phyloP scores from a whole-genome alignment of 108 stramenopile species.

The Pseudonitzschia multiseries region DNA sequence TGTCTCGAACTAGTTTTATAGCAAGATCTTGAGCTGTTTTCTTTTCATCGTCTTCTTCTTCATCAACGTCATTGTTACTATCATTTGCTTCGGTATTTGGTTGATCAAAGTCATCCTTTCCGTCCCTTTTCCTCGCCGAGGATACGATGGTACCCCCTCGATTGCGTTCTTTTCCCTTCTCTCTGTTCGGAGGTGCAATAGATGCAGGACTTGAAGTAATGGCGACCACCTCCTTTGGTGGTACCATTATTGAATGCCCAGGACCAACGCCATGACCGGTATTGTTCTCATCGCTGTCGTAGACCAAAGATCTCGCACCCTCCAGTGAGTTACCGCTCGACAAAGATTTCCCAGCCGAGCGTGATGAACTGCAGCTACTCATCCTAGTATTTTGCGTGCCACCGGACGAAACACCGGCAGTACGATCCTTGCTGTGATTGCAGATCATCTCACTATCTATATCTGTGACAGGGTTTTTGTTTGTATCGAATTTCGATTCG shows the following conservation, averaged over 20 bases:
- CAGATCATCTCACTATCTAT: not conserved
- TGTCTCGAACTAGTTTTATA: not conserved
- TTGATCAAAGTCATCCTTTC: not conserved
- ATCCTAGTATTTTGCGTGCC: not conserved
- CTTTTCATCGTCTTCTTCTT: slow-evolving; percentile 15
- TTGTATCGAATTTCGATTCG: not conserved
- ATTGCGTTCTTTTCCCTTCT: not conserved
- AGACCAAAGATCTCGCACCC: not conserved
- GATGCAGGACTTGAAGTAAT: not conserved
- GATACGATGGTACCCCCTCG: not conserved
- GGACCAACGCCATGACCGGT: not conserved
- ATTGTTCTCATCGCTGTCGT: not conserved
- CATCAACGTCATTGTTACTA: not conserved
- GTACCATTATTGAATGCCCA: not conserved
- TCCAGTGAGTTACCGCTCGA: not conserved
- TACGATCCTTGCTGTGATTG: not conserved
- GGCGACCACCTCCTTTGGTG: not conserved
- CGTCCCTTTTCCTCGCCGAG: not conserved
- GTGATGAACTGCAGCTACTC: not conserved
- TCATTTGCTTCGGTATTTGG: not conserved
- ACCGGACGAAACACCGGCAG: not conserved
- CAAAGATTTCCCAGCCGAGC: not conserved
- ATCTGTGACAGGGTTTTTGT: not conserved
- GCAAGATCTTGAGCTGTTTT: slow-evolving; percentile 9
- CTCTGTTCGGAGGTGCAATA: not conserved